Conservation (phyloP, 2,329 filamentous ascomycete genomes). For the Teratosphaeria nubilosa region DNA sequence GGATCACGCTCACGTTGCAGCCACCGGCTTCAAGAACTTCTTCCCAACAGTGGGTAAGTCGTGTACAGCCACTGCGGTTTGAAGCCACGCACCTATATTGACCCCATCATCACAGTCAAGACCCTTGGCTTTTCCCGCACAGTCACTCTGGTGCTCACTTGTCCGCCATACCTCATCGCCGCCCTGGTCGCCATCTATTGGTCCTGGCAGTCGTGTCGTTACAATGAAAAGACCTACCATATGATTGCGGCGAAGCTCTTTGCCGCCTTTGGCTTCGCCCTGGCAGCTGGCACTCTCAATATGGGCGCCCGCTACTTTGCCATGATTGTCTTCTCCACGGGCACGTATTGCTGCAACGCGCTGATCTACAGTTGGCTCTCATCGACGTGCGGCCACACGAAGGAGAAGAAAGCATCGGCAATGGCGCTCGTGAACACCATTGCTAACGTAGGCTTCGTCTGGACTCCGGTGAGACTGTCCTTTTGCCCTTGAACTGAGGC, state of each 20-base stretch:
- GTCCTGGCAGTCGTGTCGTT: conserved; percentile 27
- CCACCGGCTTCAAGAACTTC: conserved; percentile 43
- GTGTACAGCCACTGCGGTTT: background rate
- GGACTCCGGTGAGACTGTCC: conserved; percentile 23
- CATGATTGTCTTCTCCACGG: conserved; percentile 29
- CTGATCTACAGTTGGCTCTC: conserved; percentile 49
- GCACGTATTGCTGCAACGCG: conserved; percentile 48
- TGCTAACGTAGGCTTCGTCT: conserved; percentile 44
- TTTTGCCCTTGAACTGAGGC: background rate
- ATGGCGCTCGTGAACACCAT: conserved; percentile 47
- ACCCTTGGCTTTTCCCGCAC: conserved; percentile 40
- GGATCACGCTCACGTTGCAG: conserved; percentile 47
- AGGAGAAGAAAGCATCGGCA: conserved; percentile 45
- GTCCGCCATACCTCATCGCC: conserved; percentile 25
- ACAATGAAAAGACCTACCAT: conserved; percentile 33
- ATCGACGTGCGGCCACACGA: conserved; percentile 41
- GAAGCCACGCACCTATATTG: background rate
- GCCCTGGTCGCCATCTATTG: conserved; percentile 22
- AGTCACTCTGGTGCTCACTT: conserved; percentile 43
- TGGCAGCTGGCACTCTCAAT: conserved; percentile 28
- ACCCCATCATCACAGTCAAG: conserved; percentile 31
- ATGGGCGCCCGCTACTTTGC: conserved; percentile 24
- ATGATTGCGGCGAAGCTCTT: conserved; percentile 28
- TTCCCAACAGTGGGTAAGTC: conserved; percentile 17
- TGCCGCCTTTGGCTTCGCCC: conserved; percentile 29